Percentiles rank a stretch among this genome's conserved stretches.
Evolutionary conservation across 805 yeast species (phyloP).

Genomic region (Spathaspora gorwiae): DNA sequence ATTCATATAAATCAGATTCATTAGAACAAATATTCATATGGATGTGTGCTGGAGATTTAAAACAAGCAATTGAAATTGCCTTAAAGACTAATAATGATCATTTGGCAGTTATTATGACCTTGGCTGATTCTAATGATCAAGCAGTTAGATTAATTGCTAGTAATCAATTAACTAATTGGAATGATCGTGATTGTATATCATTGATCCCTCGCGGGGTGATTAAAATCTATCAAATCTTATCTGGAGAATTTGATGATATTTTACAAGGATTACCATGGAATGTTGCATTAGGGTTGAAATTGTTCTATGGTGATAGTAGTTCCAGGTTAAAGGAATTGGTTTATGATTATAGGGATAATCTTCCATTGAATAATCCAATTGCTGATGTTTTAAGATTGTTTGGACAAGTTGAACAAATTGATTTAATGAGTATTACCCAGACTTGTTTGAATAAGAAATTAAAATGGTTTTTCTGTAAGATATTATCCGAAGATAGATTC

Average conservation of each 20-base stretch:
- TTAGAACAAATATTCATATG: slow-evolving; percentile 49
- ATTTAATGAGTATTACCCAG: not conserved
- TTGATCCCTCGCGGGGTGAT: slow-evolving; percentile 52
- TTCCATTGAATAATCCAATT: slow-evolving; percentile 11
- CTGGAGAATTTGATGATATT: slow-evolving; percentile 44
- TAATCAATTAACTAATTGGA: slow-evolving; percentile 67
- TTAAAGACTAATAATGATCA: slow-evolving; percentile 60
- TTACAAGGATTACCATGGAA: slow-evolving; percentile 60
- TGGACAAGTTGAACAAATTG: not conserved
- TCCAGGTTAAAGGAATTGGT: slow-evolving; percentile 1
- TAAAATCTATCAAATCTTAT: slow-evolving; percentile 60
- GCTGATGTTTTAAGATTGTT: slow-evolving; percentile 20
- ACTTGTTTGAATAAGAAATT: slow-evolving; percentile 31
- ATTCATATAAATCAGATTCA: slow-evolving; percentile 25
- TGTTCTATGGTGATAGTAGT: slow-evolving; percentile 56
- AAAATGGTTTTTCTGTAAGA: slow-evolving; percentile 50
- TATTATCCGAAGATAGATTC: slow-evolving; percentile 24
- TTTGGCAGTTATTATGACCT: slow-evolving; percentile 62
- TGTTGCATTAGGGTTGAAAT: slow-evolving; percentile 49
- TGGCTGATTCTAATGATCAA: slow-evolving; percentile 67
- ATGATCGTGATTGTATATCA: slow-evolving; percentile 19
- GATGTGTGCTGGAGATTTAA: slow-evolving; percentile 52
- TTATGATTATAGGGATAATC: slow-evolving; percentile 9
- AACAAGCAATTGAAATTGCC: slow-evolving; percentile 60
- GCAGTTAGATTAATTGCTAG: slow-evolving; percentile 52